These are phyloP conservation scores for Penicillium sp. DNA, from an alignment of 2,329 filamentous ascomycete species.

Conservation along the genomic window DNA sequence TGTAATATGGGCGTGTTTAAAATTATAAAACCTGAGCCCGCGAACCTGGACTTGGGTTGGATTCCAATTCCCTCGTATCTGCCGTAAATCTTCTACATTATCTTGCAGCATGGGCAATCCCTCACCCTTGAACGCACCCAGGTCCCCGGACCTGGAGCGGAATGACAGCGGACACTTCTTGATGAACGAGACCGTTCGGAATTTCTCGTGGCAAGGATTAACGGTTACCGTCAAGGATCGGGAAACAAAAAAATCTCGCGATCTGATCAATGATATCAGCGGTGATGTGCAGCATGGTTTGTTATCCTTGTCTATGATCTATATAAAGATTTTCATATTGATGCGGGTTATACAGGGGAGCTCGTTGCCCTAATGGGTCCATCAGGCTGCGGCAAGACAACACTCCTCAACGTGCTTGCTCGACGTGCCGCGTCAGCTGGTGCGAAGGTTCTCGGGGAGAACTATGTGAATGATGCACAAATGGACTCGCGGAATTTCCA, in stretches of 20 bases:
- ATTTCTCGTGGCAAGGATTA: conserved; percentile 65
- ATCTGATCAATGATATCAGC: conserved; percentile 62
- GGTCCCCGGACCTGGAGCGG: conserved; percentile 30
- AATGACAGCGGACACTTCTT: conserved; percentile 34
- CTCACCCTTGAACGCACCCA: neutral
- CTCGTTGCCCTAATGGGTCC: conserved; percentile 81
- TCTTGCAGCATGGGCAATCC: conserved; percentile 7
- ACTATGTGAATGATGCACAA: conserved; percentile 63
- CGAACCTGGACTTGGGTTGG: neutral
- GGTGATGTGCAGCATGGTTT: conserved; percentile 64
- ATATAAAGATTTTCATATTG: neutral
- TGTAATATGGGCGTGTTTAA: neutral
- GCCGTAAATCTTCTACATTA: neutral
- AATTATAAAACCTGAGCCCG: conserved; percentile 8
- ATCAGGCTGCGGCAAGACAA: conserved; percentile 73
- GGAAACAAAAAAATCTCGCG: conserved; percentile 61
- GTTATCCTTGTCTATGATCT: conserved; percentile 9
- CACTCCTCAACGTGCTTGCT: conserved; percentile 76
- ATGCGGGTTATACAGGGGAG: conserved; percentile 54
- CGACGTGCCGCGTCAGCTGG: conserved; percentile 57
- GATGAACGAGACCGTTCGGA: conserved; percentile 62
- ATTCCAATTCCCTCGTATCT: neutral
- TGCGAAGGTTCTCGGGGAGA: conserved; percentile 53
- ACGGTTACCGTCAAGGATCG: conserved; percentile 72
- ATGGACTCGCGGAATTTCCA: conserved; percentile 59